Evolutionary conservation across 306 rosid species (phyloP), one percentile per base, ranked within the genome.

Genomic region (Cucurbita pepo): DNA sequence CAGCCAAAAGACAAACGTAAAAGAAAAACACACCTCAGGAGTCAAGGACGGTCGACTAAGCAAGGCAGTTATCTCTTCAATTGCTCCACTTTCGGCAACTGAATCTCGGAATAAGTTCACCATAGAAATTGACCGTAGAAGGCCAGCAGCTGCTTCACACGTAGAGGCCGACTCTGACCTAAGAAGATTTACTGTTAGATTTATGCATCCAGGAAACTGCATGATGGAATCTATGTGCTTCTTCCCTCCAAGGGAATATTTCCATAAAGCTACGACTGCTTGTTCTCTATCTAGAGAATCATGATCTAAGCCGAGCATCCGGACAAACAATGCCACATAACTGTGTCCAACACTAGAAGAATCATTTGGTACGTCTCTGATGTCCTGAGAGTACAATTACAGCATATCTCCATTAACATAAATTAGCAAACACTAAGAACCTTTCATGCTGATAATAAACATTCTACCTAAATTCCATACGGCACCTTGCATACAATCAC

Each of bases 81-180:
- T 77, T 38, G 96, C 96, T 75, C 96, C 98, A 84, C 96, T 85
- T 18, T 82, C 82, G 52, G 96, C 93, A 18, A 92, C 89, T 57
- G 78, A 75, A 76, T 88, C 86, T 83, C 87, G 80, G 82, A 88
- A 90, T 44, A 75, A 13, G 78, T 93, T 86, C 65, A 93, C 77
- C 19, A 86, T 73, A 73, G 96, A 88, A 12, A 90, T 74, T 53
- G 90, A 85, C 25, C 96, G 84, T 56, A 92, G 71, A 82, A 93
- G 96, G 72, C 98, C 98, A 19, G 96, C 91, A 75, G 98, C 96
- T 47, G 96, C 98, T 88, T 93, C 97, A 71, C 93, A 80, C 10
- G 97, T 69, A 15, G 82, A 83, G 54, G 70, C 74, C 47, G 98
- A 88, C 54, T 88, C 90, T 55, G 97, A 90, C 58, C 89, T 75